Evolutionary conservation across 176 grass and related monocot genomes (phyloP), one percentile per base, ranked within the genome.

Genomic region (Canna indica): DNA sequence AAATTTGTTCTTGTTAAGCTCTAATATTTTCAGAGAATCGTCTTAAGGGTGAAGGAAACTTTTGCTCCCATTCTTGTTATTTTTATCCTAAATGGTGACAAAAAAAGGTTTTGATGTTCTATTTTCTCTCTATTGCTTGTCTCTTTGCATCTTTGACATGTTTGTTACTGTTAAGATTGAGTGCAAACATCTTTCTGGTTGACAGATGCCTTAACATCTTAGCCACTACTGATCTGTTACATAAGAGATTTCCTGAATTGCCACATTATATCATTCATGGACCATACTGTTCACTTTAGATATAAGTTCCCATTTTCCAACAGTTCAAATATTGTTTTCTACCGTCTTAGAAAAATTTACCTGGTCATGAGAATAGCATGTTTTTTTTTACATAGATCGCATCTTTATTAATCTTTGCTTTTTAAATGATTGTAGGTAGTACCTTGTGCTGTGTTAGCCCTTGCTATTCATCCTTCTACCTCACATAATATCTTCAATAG

Each of bases 401-500:
- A 14, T 36, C 26, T 68, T 6, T 36, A 36, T 1, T 20, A n/a
- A 22, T 70, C 5, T 10, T 12, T 15, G 36, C 2, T 34, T 6
- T 67, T 50, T 34, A 35, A 17, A 36, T 66, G 26, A 32, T 38
- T 42, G 30, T 50, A 77, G 75, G 63, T 45, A 2, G 13, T 30
- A 14, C 75, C 75, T 56, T 77, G 75, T 56, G 63, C 33, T 30
- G 5, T 77, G 14, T 64, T 77, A 44, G 62, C 75, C n/a, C 47
- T 77, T 68, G 35, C 52, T 34, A 16, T 77, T 34, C 75, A 77
- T 68, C 75, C 75, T 31, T 68, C 46, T 4, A 68, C 63, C 4
- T 22, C 33, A 36, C 63, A 68, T 39, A 56, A 64, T 68, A 64
- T 77, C 22, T 25, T 54, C 63, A 77, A 77, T 64, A 67, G 75